phyloP scores from a whole-genome alignment of 176 grass and related monocot genomes.

The Areca catechu region DNA sequence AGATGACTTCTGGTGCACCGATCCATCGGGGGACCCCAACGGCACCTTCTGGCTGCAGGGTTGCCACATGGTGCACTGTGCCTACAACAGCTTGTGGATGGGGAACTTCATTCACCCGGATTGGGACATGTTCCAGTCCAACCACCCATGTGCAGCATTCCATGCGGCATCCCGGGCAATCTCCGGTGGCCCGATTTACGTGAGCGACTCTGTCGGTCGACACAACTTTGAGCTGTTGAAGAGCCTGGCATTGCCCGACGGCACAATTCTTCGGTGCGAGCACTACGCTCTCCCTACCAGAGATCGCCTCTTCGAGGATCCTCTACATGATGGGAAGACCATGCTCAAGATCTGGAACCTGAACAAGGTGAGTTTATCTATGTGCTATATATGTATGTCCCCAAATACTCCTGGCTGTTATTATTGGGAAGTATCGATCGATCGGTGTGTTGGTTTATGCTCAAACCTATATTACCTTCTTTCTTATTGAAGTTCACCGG shows the following conservation, averaged over 20 bases:
- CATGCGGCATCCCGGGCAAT: constrained; percentile 92
- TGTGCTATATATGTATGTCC: background rate
- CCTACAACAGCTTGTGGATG: constrained; percentile 98
- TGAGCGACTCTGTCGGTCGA: constrained; percentile 65
- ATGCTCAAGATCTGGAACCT: constrained; percentile 97
- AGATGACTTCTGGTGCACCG: constrained; percentile 94
- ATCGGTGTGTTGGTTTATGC: too few relatives aligned
- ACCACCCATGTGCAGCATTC: constrained; percentile 75
- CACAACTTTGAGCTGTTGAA: constrained; percentile 76
- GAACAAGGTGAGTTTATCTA: constrained; percentile 23
- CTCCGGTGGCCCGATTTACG: constrained; percentile 80
- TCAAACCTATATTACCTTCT: background rate
- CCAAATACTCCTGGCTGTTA: too few relatives aligned
- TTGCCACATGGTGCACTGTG: constrained; percentile 99
- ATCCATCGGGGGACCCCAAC: constrained; percentile 81
- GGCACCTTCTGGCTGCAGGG: constrained; percentile 92
- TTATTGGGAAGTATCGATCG: too few relatives aligned
- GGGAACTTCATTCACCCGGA: constrained; percentile 90
- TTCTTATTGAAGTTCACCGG: constrained; percentile 42
- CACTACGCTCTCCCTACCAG: constrained; percentile 64
- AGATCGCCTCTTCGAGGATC: constrained; percentile 66
- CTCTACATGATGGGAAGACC: constrained; percentile 59
- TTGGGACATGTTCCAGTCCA: constrained; percentile 99
- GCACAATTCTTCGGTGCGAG: constrained; percentile 65
- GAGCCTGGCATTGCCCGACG: constrained; percentile 52